A percentile compares a stretch with the other conserved stretches of the same genome.
Conservation (phyloP, 495 filamentous ascomycete genomes). For the Amphirosellinia nigrospora region DNA sequence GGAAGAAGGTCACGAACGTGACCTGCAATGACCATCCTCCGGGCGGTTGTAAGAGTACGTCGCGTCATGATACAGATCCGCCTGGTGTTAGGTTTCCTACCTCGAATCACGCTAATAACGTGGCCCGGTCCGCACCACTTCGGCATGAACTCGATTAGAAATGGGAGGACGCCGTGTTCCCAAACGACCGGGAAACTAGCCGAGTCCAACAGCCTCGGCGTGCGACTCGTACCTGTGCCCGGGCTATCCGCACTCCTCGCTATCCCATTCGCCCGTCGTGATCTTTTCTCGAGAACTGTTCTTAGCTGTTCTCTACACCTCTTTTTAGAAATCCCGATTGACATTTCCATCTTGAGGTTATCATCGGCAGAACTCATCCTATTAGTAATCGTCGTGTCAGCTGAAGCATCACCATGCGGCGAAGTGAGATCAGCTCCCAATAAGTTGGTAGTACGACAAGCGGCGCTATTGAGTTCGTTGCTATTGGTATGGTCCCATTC, state of each 20-base stretch:
- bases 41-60: conserved; percentile 30
- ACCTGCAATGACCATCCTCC: conserved; percentile 35
- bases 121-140: conserved; percentile 44
- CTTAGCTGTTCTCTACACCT: conserved; percentile 37
- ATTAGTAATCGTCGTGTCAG: neutral
- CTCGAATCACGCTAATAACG: conserved; percentile 40
- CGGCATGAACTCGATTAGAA: conserved; percentile 40
- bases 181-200: conserved; percentile 40
- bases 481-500: conserved; percentile 27
- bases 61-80: conserved; percentile 40
- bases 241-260: conserved; percentile 32
- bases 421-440: neutral
- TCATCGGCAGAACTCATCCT: conserved; percentile 16
- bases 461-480: neutral
- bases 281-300: conserved; percentile 33
- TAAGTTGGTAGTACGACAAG: conserved; percentile 18
- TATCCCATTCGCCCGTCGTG: conserved; percentile 29
- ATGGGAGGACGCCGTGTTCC: conserved; percentile 42
- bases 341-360: conserved; percentile 32
- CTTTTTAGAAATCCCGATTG: conserved; percentile 38
- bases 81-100: conserved; percentile 32
- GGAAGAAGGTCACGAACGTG: conserved; percentile 41
- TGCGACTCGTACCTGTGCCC: conserved; percentile 22
- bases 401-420: neutral
- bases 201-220: conserved; percentile 31